Base-by-base conservation (phyloP, 2,329 filamentous ascomycete genomes). In the Aspergillus aculeatinus region DNA sequence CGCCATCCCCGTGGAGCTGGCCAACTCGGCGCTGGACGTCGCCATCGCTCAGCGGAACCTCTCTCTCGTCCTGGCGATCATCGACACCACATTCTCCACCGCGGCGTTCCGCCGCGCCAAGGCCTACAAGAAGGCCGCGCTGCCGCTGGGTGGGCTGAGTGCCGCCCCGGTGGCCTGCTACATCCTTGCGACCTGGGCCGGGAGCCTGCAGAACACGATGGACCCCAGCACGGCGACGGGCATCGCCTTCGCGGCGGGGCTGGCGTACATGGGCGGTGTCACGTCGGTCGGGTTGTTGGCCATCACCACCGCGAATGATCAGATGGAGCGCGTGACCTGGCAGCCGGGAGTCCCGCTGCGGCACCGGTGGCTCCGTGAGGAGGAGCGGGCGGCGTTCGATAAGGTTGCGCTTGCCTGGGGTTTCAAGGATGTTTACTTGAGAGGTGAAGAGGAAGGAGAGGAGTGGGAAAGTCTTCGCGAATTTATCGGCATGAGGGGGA, bases 271-370 rank as follows among this genome's bases (percentile, higher is more conserved):
- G 48, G 84, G 87, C 21, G 91, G 92, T 64, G 92, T 92, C 4
- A 88, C 86, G 4, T 91, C 89, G 10, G 85, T 98, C 56, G 95
- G 94, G 2, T 79, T 95, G 48, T 86, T 98, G 42, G 92, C 94
- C 9, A 81, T 96, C 60, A 88, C 91, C 27, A 97, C 94, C 35
- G 83, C 89, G 61, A 97, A 97, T 76, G 93, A 98, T 74, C 92
- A 98, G 76, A 96, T 97, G 91, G 88, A 89, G 70, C 87, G 95
- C 21, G 92, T 98, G 5, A 93, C 91, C 2, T 99, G 95, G 95
- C 83, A 89, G 9, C 86, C 87, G 0, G 95, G 95, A 11, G 89
- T 91, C 35, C 89, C 91, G 23, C 79, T 98, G 64, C 84, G 89
- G 63, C 85, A 91, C 69, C 85, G 95, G 14, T 98, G 93, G 90